A percentile compares a stretch with the other conserved stretches of the same genome.
These are phyloP conservation scores for Theileria annulata DNA, from an alignment of 169 alveolate species.

Conservation along the genomic window DNA sequence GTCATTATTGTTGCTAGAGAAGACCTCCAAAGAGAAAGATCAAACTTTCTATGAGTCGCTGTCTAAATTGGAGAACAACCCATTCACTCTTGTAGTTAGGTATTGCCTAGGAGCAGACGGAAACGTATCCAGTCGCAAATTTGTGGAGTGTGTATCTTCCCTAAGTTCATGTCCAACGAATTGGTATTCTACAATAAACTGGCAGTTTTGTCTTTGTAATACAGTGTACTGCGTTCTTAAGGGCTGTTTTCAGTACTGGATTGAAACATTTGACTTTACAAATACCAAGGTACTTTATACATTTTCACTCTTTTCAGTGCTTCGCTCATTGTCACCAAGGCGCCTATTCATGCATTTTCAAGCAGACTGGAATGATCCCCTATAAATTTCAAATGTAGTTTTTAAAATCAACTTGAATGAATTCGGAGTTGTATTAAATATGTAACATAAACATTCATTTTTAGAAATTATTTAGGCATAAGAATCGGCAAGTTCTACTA, in stretches of 20 bases:
- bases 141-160: conserved; percentile 38
- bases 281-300: conserved; percentile 27
- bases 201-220: conserved; percentile 61
- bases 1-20: conserved; percentile 4
- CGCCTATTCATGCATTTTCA: conserved; percentile 18
- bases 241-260: conserved; percentile 48
- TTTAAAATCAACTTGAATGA: too few species aligned
- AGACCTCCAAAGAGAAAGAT: not conserved
- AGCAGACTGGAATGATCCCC: conserved; percentile 43
- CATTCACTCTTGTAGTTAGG: conserved; percentile 31
- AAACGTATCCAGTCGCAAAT: conserved; percentile 29
- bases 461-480: too few species aligned
- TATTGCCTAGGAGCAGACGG: conserved; percentile 60
- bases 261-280: conserved; percentile 4
- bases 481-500: too few species aligned
- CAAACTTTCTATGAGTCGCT: conserved; percentile 13
- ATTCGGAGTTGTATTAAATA: too few species aligned
- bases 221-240: conserved; percentile 31
- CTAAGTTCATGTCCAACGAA: conserved; percentile 36
- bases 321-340: conserved; percentile 26
- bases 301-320: conserved; percentile 22
- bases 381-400: not conserved
- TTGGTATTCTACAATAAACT: conserved; percentile 29
- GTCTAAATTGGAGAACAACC: not conserved
- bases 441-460: too few species aligned